Conservation (phyloP, 139 green algal species). For the Chlorella sp. region DNA sequence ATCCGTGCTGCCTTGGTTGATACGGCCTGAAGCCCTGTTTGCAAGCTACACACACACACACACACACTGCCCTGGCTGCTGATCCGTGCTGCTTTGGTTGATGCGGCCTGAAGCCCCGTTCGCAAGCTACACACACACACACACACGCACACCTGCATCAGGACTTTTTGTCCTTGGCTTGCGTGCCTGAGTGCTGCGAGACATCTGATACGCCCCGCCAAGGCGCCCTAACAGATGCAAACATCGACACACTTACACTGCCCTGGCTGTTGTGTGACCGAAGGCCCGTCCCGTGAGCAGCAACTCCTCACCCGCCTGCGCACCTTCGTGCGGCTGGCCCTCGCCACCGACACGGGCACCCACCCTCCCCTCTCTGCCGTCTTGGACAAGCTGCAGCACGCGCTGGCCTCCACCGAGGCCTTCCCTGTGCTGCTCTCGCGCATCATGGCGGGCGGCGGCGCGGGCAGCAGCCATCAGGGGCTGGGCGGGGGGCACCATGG, state of each 20-base stretch:
- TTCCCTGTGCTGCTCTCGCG: slow-evolving; percentile 65
- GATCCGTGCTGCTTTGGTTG: too few species aligned
- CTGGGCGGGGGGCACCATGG: too few species aligned
- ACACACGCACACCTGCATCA: too few species aligned
- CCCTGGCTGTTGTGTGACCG: not conserved
- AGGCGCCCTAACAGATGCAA: too few species aligned
- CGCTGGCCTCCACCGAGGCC: slow-evolving; percentile 62
- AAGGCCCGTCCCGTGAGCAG: slow-evolving; percentile 3
- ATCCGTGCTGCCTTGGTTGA: too few species aligned
- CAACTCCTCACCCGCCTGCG: slow-evolving; percentile 52
- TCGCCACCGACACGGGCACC: slow-evolving; percentile 17
- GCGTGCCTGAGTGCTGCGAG: not conserved
- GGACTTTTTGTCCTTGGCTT: too few species aligned
- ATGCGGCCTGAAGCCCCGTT: too few species aligned
- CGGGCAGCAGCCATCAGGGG: not conserved
- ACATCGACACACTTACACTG: not conserved
- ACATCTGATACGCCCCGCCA: too few species aligned
- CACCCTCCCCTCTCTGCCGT: slow-evolving; percentile 49
- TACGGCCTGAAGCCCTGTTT: too few species aligned
- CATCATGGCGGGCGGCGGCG: slow-evolving; percentile 7
- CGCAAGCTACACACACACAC: too few species aligned
- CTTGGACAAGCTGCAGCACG: slow-evolving; percentile 72
- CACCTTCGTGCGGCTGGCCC: slow-evolving; percentile 41
- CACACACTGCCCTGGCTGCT: too few species aligned
- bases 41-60: too few species aligned